These are phyloP conservation scores for Saccharomycopsis capsularis DNA, from an alignment of 805 yeast species.

Conservation along the genomic window DNA sequence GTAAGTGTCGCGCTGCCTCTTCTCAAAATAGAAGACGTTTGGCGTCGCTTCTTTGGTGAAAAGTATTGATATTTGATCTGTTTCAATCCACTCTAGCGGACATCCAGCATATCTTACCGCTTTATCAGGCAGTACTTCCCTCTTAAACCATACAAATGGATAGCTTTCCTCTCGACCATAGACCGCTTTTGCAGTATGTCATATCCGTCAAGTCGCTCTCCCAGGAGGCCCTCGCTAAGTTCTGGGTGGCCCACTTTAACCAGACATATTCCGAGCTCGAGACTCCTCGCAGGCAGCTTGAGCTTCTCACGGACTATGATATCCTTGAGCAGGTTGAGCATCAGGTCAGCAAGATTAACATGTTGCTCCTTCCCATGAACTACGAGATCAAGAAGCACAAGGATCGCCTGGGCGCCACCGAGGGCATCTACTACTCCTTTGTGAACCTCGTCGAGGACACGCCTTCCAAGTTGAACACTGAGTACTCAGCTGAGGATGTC, in stretches of 20 bases:
- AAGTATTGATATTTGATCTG: too few relatives aligned
- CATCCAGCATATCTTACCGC: too few relatives aligned
- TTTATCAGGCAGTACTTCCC: too few relatives aligned
- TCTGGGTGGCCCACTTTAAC: conserved; percentile 6
- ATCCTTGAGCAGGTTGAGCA: conserved; percentile 6
- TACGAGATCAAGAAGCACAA: conserved; percentile 18
- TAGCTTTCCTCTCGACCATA: too few relatives aligned
- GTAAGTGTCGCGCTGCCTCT: too few relatives aligned
- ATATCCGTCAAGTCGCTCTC: conserved; percentile 15
- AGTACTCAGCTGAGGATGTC: conserved; percentile 16
- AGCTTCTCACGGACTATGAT: conserved; percentile 2
- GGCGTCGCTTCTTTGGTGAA: too few relatives aligned
- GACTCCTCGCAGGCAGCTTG: not conserved
- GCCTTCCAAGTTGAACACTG: conserved; percentile 12
- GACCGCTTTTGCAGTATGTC: conserved; percentile 18
- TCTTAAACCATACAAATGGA: too few relatives aligned
- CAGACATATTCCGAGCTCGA: not conserved
- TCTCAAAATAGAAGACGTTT: too few relatives aligned
- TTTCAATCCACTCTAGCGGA: too few relatives aligned
- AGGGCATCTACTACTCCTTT: conserved; percentile 14
- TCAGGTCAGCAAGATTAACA: conserved; percentile 8
- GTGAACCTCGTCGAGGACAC: conserved; percentile 15
- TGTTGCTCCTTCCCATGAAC: conserved; percentile 13
- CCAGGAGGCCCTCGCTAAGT: conserved; percentile 3
- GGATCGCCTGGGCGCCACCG: conserved; percentile 1